These are phyloP conservation scores for Diospyros lotus DNA, from an alignment of 148 eudicot genomes.

Conservation along the genomic window DNA sequence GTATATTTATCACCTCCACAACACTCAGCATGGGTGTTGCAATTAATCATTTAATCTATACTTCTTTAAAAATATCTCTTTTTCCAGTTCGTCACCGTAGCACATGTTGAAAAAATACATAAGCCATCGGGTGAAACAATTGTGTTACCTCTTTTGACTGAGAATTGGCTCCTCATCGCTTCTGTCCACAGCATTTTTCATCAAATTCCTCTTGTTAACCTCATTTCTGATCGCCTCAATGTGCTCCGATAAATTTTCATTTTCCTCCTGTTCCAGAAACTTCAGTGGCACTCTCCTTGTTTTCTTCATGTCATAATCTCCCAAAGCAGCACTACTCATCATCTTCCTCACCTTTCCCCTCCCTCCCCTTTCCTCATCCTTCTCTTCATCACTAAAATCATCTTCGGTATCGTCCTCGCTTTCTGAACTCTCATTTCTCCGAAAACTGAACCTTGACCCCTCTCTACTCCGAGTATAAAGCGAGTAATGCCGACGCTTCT, in stretches of 20 bases:
- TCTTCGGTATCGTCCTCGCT: constrained; percentile 34
- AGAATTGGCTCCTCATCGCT: constrained; percentile 43
- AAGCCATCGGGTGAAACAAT: neutral
- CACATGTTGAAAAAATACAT: neutral
- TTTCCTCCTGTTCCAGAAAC: constrained; percentile 51
- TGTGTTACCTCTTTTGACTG: constrained; percentile 57
- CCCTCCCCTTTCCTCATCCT: constrained; percentile 23
- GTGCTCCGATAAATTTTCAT: constrained; percentile 37
- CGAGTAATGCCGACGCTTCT: constrained; percentile 42
- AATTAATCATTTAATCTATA: neutral
- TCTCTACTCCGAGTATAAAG: constrained; percentile 19
- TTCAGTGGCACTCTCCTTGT: constrained; percentile 46
- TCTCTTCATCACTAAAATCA: constrained; percentile 22
- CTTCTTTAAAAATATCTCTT: constrained; percentile 1
- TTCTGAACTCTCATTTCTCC: constrained; percentile 34
- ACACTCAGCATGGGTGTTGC: too few relatives aligned
- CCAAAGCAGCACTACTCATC: constrained; percentile 71
- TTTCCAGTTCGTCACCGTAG: neutral
- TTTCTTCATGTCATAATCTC: constrained; percentile 61
- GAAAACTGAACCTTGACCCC: constrained; percentile 20
- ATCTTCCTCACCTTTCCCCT: constrained; percentile 30
- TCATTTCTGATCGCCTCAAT: constrained; percentile 51
- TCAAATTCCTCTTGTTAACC: constrained; percentile 36
- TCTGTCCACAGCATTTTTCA: constrained; percentile 14
- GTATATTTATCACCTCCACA: too few relatives aligned